A percentile compares a stretch with the other conserved stretches of the same genome.
Conservation (phyloP, 2,329 filamentous ascomycete genomes). For the Venturia pyrina region DNA sequence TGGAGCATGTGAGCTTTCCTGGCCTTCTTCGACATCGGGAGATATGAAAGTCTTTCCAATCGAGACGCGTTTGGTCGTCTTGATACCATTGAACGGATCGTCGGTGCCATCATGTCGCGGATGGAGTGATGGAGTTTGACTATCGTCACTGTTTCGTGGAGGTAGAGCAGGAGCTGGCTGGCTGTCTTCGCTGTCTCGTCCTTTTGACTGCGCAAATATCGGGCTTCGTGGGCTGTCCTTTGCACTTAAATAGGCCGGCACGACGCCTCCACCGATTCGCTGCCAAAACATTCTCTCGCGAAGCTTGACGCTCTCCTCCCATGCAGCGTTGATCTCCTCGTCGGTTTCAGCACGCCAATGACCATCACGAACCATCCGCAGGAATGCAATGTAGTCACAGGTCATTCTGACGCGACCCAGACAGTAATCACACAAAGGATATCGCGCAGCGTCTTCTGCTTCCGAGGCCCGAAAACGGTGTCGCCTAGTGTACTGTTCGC, state of each 20-base stretch:
- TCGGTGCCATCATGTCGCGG: conserved; percentile 21
- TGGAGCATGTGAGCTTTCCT: conserved; percentile 10
- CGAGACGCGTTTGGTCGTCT: conserved; percentile 24
- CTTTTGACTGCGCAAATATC: conserved; percentile 1
- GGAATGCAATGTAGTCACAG: conserved; percentile 67
- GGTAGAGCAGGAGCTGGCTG: not conserved
- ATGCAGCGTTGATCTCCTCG: conserved; percentile 76
- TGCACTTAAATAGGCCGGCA: conserved; percentile 48
- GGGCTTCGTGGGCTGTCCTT: conserved; percentile 10
- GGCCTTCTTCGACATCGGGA: conserved; percentile 14
- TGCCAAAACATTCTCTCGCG: conserved; percentile 97
- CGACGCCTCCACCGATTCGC: conserved; percentile 79
- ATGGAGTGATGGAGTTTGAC: not conserved
- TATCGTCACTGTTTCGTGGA: conserved; percentile 9
- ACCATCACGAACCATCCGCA: conserved; percentile 85
- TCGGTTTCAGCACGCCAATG: conserved; percentile 78
- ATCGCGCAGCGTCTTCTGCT: conserved; percentile 71
- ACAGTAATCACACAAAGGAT: conserved; percentile 85
- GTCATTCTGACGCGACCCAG: conserved; percentile 73
- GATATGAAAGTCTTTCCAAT: conserved; percentile 28
- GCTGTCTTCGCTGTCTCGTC: conserved; percentile 20
- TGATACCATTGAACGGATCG: conserved; percentile 24
- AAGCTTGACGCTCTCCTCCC: conserved; percentile 87
- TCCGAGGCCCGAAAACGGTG: conserved; percentile 88
- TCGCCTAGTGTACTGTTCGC: conserved; percentile 60